Base-by-base conservation (phyloP, 192 early-diverging fungal genomes). In the Podila epicladia region DNA sequence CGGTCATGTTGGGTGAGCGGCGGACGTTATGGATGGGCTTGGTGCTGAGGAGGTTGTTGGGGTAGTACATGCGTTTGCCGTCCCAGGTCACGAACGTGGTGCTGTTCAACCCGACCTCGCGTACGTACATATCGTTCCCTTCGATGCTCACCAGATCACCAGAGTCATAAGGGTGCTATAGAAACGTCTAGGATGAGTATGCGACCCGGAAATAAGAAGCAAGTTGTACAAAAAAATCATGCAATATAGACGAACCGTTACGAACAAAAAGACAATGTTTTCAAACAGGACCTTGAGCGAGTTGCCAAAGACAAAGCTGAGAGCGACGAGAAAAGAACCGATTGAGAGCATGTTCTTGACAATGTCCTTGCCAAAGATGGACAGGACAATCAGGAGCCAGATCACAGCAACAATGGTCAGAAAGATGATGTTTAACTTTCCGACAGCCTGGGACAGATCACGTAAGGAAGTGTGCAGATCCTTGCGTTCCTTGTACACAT, bases 111-210 rank as follows among this genome's bases (percentile, higher is more conserved):
- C 91, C 90, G 62, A 97, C 89, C 60, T 95, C 91, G 24, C 83
- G 80, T 8, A 97, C 95, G 28, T 91, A 88, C 82, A 91, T 88
- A 60, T 83, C 92, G 26, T 88, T 85, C 8, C 84, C 84, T 53
- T 88, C 92, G 53, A 97, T 89, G n/a, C 93, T 79, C 5, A 97
- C 92, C 45, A 90, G 82, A 75, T 97, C 96, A n/a, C 96, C 96
- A 38, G 76, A 79, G 19, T 79, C 76, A 29, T 79, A 79, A 26
- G 76, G 76, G 31, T 79, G 76, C 76, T 79, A 78, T 15, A 41
- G 38, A 41, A 41, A 12, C 38, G 9, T 41, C 12, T 12, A 41
- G 38, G 38, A 12, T 41, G 11, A 41, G 38, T 41, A 12, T 11
- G 38, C 12, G 0, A 9, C 2, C 38, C 12, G 9, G 8, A 41